Evolutionary conservation across 306 rosid species (phyloP), one percentile per base, ranked within the genome.

Genomic region (Castanopsis chinensis): DNA sequence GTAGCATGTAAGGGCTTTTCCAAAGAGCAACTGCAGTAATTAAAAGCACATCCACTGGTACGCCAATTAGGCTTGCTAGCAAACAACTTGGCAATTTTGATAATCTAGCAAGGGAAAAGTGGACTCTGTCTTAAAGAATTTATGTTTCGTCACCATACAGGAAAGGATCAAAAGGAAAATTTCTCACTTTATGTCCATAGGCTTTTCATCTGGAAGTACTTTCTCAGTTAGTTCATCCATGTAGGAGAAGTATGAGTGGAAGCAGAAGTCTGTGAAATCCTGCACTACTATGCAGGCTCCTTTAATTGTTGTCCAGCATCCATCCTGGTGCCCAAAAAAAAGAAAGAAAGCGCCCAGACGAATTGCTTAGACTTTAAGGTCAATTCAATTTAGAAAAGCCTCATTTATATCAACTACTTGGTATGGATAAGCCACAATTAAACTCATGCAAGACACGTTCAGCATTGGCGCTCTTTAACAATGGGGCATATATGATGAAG

Each of bases 1-100:
- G 83, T 28, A 93, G 79, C 97, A 93, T 91, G 83, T 60, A 91
- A 23, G 97, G 97, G 51, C 98, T 93, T 82, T 91, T 93, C 92
- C 93, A 90, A 51, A 93, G 41, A 10, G 94, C 90, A 67, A 93
- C 87, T 14, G 19, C 57, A 32, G 92, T 90, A 76, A 93, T 90
- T 59, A 86, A 76, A 82, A 69, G 63, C 69, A 86, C 73, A 56
- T 90, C 94, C 1, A 90, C 81, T 14, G 81, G 91, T 52, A 91
- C 81, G 18, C 88, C 98, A 58, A 87, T 82, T 78, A 82, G 4
- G 80, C 85, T 80, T 78, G 76, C 95, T 85, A 91, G 75, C 83
- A 91, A 88, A 83, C 92, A 90, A 79, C 89, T 79, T 49, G 97
- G 98, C 72, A 93, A 74, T 78, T 78, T 68, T 8, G 83, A 76